These are phyloP conservation scores for Scytalidium sp. DNA, from an alignment of 2,329 filamentous ascomycete genomes.

Conservation along the genomic window DNA sequence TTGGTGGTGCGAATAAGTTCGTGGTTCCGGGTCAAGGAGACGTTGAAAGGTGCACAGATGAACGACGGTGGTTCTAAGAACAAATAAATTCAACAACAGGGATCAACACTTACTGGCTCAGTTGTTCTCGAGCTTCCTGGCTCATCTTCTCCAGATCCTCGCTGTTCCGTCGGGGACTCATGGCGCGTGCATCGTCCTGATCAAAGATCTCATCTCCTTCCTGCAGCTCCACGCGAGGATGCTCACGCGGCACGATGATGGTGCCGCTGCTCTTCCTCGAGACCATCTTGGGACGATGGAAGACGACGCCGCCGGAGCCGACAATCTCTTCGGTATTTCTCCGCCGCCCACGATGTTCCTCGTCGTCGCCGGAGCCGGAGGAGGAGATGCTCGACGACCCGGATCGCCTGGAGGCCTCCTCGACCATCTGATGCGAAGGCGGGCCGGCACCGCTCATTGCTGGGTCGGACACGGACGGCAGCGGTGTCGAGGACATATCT, in stretches of 20 bases:
- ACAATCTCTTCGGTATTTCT: neutral
- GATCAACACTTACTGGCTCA: slow-evolving; percentile 46
- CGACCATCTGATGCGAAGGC: no score
- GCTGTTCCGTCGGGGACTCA: slow-evolving; percentile 89
- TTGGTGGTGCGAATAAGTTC: no score
- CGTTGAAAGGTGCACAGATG: neutral
- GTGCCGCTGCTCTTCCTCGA: slow-evolving; percentile 79
- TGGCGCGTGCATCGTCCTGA: slow-evolving; percentile 84
- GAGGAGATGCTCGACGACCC: neutral
- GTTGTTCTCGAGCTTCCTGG: slow-evolving; percentile 70
- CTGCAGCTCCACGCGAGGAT: slow-evolving; percentile 67
- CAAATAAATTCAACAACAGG: neutral
- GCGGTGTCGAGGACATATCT: slow-evolving; percentile 37
- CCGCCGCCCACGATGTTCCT: neutral
- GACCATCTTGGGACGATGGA: slow-evolving; percentile 60
- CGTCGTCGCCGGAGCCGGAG: neutral
- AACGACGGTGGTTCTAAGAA: slow-evolving; percentile 4
- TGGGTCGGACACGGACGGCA: neutral
- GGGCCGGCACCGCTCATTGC: neutral
- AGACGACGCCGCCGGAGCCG: neutral
- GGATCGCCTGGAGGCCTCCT: no score
- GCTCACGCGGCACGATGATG: slow-evolving; percentile 77
- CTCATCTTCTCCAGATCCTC: slow-evolving; percentile 88
- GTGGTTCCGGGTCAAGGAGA: no score
- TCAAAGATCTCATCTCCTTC: slow-evolving; percentile 67